Base-by-base conservation (phyloP, 208 protist genomes). In the Phytomonas sp. region DNA sequence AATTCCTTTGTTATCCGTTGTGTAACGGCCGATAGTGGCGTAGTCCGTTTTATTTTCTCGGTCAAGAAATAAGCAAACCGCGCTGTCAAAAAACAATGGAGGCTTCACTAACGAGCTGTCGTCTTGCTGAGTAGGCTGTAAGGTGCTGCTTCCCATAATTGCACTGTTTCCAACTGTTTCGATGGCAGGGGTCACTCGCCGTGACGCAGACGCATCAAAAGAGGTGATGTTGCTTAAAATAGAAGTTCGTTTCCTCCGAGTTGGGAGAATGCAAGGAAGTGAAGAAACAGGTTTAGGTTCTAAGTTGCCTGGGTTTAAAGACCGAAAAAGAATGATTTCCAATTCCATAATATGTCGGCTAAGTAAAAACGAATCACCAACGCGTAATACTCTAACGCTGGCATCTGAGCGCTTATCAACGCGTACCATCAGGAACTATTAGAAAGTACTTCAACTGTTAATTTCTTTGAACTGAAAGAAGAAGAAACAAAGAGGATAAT, bases 61-160 rank as follows among this genome's bases (percentile, higher is more conserved):
- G 53, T 88, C 82, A 66, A 80, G 81, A 66, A 94, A 90, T 37
- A 94, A 77, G 72, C 83, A 91, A 3, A 80, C 88, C 7, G 80
- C 80, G 23, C 83, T 94, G 72, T 94, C 88, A 68, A 94, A 91
- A 60, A 94, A 94, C 20, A 83, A 75, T 8, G 83, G 83, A 26
- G 75, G 75, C 9, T 56, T 56, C 46, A 56, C 46, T 26, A 56
- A 6, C 4, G 20, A 56, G 46, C 6, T 56, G 23, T 56, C 46
- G 26, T 56, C 46, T 26, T 56, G 46, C 20, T 56, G 46, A 56
- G 17, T 56, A 5, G 6, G 20, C 26, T 56, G 46, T 17, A 56
- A 56, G 46, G 46, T 56, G 23, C 46, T 56, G 46, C 20, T 61
- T 34, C 40, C 36, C 20, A 26, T 32, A 53, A 36, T 64, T 28